Conservation (phyloP, 1,284 basidiomycete species). For the Leccinum proximum region DNA sequence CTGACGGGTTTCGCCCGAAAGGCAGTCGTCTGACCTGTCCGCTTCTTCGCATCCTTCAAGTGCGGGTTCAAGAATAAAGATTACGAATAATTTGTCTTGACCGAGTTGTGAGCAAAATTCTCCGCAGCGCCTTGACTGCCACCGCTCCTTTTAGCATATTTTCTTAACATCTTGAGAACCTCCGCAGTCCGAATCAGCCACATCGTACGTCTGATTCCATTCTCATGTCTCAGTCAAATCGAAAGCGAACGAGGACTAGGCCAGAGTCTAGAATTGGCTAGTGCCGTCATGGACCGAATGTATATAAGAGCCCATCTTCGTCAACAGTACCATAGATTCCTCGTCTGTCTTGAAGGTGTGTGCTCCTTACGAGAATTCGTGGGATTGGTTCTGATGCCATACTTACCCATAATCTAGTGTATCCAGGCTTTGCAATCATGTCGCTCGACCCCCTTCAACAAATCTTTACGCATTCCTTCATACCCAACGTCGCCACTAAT, state of each 20-base stretch:
- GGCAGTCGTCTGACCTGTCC: no score
- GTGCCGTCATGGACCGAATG: neutral
- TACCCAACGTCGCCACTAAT: neutral
- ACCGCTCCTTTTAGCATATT: neutral
- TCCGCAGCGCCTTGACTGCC: neutral
- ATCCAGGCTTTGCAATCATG: neutral
- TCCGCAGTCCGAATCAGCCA: neutral
- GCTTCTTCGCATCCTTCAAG: no score
- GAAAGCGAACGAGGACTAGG: neutral
- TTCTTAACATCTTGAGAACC: neutral
- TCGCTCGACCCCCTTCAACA: slow-evolving; percentile 1
- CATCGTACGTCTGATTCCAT: neutral
- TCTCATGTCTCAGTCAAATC: neutral
- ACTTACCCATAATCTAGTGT: neutral
- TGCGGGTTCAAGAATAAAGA: no score
- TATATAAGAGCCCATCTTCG: neutral
- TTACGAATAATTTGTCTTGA: neutral
- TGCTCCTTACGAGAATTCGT: neutral
- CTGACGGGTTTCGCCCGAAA: no score
- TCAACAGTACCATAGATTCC: neutral
- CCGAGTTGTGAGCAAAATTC: neutral
- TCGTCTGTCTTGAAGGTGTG: neutral
- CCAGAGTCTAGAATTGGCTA: neutral
- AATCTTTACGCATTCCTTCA: neutral
- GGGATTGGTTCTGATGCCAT: neutral